Base-by-base conservation (phyloP, 1,284 basidiomycete species). In the Hemileia vastatrix region DNA sequence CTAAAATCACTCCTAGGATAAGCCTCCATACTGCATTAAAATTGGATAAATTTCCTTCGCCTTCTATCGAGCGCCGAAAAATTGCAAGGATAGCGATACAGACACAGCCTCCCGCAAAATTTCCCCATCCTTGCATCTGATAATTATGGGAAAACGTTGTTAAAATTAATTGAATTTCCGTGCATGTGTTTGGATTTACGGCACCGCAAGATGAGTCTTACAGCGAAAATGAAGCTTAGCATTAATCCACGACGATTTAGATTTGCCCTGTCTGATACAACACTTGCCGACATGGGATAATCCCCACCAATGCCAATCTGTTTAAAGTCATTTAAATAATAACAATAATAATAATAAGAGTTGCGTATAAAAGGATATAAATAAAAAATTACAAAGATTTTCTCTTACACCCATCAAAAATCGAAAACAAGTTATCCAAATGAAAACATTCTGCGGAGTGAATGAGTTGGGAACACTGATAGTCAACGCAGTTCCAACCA, bases 1-100 rank as follows among this genome's bases (percentile, higher is more conserved):
- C 78, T 62, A 83, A 83, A 31, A 85, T 85, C 49, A 87, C 79
- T 69, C 84, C 85, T 72, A 86, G 83, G 23, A 55, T 55, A 6
- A 55, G 2, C 18, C 54, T 18, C 54, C 54, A 55, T 6, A 55
- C 40, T 15, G 54, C 54, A 27, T 55, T 45, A 43, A 55, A 44
- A 44, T 55, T 18, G 13, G 36, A 33, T 2, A 43, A 18, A 5
- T 55, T 43, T 27, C 54, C 54, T 2, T 45, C 15, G 3, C 19
- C 36, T 44, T 55, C 36, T 6, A 55, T 55, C 32, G 54, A 44
- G 5, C 31, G 24, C 15, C 27, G 36, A 24, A 55, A 55, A 18
- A 43, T 43, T 36, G 32, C 2, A 23, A 55, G 21, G 11, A 55
- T 43, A 19, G 45, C 40, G 5, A 55, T 55, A 18, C 18, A 55